These are phyloP conservation scores for Globisporangium heterothallicum DNA, from an alignment of 352 stramenopile species.

Conservation along the genomic window DNA sequence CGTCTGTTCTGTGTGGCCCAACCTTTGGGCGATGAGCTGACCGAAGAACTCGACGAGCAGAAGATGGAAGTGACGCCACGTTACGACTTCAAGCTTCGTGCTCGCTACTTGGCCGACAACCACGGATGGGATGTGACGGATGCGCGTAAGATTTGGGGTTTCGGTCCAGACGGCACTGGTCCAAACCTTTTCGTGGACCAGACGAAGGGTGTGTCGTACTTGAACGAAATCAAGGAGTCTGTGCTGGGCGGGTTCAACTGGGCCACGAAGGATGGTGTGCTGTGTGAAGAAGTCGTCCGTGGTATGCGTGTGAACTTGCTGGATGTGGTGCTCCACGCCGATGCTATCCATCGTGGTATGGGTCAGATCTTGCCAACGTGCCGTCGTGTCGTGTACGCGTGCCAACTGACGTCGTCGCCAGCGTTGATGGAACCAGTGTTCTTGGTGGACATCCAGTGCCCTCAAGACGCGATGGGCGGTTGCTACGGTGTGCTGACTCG, in stretches of 20 bases:
- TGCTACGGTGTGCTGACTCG: slow-evolving; percentile 99
- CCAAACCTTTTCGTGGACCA: slow-evolving; percentile 98
- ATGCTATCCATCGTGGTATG: slow-evolving; percentile 99
- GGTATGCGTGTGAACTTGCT: slow-evolving; percentile 97
- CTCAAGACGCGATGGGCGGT: slow-evolving; percentile 97
- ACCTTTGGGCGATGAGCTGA: slow-evolving; percentile 92
- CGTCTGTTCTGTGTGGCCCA: slow-evolving; percentile 96
- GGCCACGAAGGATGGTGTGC: slow-evolving; percentile 96
- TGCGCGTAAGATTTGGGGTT: slow-evolving; percentile 99
- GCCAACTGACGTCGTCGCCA: slow-evolving; percentile 92
- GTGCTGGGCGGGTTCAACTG: slow-evolving; percentile 98
- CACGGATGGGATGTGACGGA: slow-evolving; percentile 98
- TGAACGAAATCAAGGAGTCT: slow-evolving; percentile 99
- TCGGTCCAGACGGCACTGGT: slow-evolving; percentile 97
- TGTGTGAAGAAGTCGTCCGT: slow-evolving; percentile 98
- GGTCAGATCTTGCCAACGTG: slow-evolving; percentile 99
- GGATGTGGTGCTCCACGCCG: slow-evolving; percentile 99
- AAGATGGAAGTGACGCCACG: slow-evolving; percentile 88
- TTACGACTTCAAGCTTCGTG: slow-evolving; percentile 96
- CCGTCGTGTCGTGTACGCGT: slow-evolving; percentile 97
- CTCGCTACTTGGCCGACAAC: slow-evolving; percentile 96
- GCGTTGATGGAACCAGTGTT: slow-evolving; percentile 98
- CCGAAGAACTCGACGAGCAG: slow-evolving; percentile 96
- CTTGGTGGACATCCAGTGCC: slow-evolving; percentile 98
- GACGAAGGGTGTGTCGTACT: slow-evolving; percentile 99